Evolutionary conservation across 2,329 filamentous ascomycete genomes (phyloP).

Genomic region (Trichophyton rubrum): DNA sequence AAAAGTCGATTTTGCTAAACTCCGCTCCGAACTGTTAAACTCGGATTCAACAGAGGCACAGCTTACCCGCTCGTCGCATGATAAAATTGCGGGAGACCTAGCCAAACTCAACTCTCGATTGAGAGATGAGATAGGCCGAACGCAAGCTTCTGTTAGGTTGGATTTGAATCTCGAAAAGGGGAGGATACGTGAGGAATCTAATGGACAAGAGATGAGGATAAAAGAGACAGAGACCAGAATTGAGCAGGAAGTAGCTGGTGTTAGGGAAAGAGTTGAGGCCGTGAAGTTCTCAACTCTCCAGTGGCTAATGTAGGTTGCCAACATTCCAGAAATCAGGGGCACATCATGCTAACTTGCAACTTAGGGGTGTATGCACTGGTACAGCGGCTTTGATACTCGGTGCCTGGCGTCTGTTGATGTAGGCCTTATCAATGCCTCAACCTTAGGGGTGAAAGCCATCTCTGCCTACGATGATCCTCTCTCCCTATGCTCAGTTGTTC

Average conservation of each 20-base stretch:
- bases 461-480: neutral
- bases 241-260: slow-evolving; percentile 85
- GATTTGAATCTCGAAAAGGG: slow-evolving; percentile 96
- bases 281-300: slow-evolving; percentile 98
- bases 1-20: slow-evolving; percentile 96
- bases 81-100: slow-evolving; percentile 85
- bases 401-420: slow-evolving; percentile 57
- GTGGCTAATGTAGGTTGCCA: slow-evolving; percentile 81
- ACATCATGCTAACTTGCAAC: slow-evolving; percentile 13
- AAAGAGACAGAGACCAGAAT: slow-evolving; percentile 98
- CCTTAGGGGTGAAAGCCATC: neutral
- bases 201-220: slow-evolving; percentile 92
- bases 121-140: slow-evolving; percentile 85
- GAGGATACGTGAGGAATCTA: slow-evolving; percentile 87
- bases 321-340: slow-evolving; percentile 10
- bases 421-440: slow-evolving; percentile 6
- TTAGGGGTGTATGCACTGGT: slow-evolving; percentile 52
- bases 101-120: slow-evolving; percentile 83
- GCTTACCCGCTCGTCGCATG: slow-evolving; percentile 77
- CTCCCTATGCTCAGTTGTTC: neutral
- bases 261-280: slow-evolving; percentile 84
- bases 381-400: slow-evolving; percentile 53
- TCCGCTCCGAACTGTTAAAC: slow-evolving; percentile 83
- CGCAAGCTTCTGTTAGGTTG: slow-evolving; percentile 80
- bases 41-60: slow-evolving; percentile 84